Base-by-base conservation (phyloP, 371 early-diverging fungal genomes). In the Mortierella sp. region DNA sequence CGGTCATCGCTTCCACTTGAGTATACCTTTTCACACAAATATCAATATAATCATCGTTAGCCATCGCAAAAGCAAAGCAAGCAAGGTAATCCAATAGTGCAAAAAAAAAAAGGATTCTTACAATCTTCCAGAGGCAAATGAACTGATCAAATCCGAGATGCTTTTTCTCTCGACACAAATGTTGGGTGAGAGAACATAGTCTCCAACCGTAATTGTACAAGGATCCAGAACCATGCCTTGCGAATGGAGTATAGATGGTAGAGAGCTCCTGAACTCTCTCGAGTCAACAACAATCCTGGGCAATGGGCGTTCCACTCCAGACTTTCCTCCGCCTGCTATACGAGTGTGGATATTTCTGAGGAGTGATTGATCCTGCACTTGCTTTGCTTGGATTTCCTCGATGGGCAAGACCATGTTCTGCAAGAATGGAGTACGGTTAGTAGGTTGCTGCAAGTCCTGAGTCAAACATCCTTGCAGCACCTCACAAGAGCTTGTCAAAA, bases 91-190 rank as follows among this genome's bases (percentile, higher is more conserved):
- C 19, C 24, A 39, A 30, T 38, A 12, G 8, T 26, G 48, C 16
- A 39, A 13, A 39, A 43, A 10, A 45, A n/a, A n/a, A 45, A 56
- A 3, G 0, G 8, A 16, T 23, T 78, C 87, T 80, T 82, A 93
- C 86, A 99, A 80, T 54, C 98, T 86, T 5, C 99, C 99, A 27
- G 91, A 88, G 31, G 84, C 86, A 61, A 98, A 84, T 0, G 95
- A 95, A 18, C 86, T 82, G 31, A 95, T 90, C 52, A 99, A 82
- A 84, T 99, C 99, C 0, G 93, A 80, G 41, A 98, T 84, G 31
- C 91, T 92, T 81, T 99, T 99, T 57, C 99, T 85, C 79, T 99
- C 99, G 1, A 99, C 93, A 55, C 94, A 95, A 47, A 95, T 89
- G 5, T 85, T 82, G 27, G 95, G 93, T 34, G 91, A 90, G 34